Base-by-base conservation (phyloP, 176 grass and related monocot species). In the Avena eriantha region DNA sequence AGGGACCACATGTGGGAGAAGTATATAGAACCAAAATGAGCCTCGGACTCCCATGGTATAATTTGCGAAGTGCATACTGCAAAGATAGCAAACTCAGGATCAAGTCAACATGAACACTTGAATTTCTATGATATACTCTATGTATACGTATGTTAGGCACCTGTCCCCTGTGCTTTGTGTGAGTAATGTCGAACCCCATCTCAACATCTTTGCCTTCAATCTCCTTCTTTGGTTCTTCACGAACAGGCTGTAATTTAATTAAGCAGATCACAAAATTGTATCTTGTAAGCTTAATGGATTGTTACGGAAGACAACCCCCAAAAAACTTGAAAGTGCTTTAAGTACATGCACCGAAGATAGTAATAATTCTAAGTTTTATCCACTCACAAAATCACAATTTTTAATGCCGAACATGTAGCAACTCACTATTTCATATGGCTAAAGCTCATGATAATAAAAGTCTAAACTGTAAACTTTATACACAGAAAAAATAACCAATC, bases 1-100 rank as follows among this genome's bases (percentile, higher is more conserved):
- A 99, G 47, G 97, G 97, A 89, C 97, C 97, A 58, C 97, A 99
- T 79, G 97, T 99, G 19, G 97, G 94, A 79, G 97, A 86, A 80
- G 97, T 99, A 86, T 99, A 99, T 84, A 99, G 59, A 83, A 99
- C 92, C 88, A 92, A 99, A 68, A 99, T 3, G 14, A 99, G 81
- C 45, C 94, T 88, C 83, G 94, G 89, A 77, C 97, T 99, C 69
- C 96, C 94, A 87, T 99, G 97, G 68, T 99, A 99, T 74, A 99
- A 26, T 91, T 99, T 97, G 71, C 97, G 88, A 68, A 99, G 92
- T 29, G 94, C 85, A 84, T 99, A 99, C 97, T 99, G 90, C 82
- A 82, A 90, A 84, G 60, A 48, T 82, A 71, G 6, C 31, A 86
- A 83, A 24, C n/a, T 86, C 39, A 73, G 54, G 34, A 41, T 85